phyloP scores from a whole-genome alignment of 768 basidiomycete genomes.

The Xerocomus spinulosus region DNA sequence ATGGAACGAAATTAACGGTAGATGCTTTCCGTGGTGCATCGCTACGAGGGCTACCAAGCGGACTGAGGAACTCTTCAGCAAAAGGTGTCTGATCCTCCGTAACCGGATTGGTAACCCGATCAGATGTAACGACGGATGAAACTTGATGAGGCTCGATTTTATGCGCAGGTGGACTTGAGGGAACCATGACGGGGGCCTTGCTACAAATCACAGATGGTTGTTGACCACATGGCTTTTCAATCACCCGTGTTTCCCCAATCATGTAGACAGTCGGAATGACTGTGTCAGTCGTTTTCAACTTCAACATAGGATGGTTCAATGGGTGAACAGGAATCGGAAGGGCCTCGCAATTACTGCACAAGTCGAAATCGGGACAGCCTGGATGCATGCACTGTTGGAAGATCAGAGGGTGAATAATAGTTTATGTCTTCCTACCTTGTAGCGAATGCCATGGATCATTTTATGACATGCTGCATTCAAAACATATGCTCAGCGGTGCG shows the following conservation, averaged over 20 bases:
- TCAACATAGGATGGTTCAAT: slow-evolving; percentile 63
- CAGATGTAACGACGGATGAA: neutral
- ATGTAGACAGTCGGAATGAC: slow-evolving; percentile 43
- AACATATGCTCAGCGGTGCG: neutral
- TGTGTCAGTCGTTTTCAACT: slow-evolving; percentile 55
- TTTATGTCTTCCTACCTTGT: slow-evolving; percentile 48
- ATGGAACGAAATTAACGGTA: neutral
- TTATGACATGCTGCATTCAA: slow-evolving; percentile 38
- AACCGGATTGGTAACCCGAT: neutral
- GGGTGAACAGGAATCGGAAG: slow-evolving; percentile 76
- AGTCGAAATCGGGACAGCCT: slow-evolving; percentile 73
- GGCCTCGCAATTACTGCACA: slow-evolving; percentile 77
- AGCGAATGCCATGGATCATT: slow-evolving; percentile 59
- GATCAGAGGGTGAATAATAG: slow-evolving; percentile 1
- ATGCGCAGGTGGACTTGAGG: neutral
- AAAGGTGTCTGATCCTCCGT: slow-evolving; percentile 1
- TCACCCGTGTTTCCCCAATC: slow-evolving; percentile 15
- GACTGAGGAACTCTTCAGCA: slow-evolving; percentile 24
- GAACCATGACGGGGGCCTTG: neutral
- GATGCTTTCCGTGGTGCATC: neutral
- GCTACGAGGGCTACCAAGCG: slow-evolving; percentile 16
- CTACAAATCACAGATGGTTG: neutral
- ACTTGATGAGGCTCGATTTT: no score
- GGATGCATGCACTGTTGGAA: slow-evolving; percentile 69
- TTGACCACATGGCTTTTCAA: neutral